Evolutionary conservation across 2,329 filamentous ascomycete genomes (phyloP), one percentile per base, ranked within the genome.

Genomic region (Thermoascus crustaceus): DNA sequence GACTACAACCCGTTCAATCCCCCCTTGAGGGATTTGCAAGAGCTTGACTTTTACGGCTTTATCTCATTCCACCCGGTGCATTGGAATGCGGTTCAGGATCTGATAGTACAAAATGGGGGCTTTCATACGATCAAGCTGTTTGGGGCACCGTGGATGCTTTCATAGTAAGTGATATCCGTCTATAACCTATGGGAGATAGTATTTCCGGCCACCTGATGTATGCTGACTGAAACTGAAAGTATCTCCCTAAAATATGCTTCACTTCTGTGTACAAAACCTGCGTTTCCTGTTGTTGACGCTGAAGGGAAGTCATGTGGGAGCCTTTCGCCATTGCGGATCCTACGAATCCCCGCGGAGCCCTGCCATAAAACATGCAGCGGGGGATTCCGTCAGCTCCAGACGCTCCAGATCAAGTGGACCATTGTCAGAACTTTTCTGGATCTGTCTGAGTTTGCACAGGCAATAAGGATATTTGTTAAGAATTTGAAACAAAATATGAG

Each of bases 151-250:
- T 41, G 24, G 24, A 30, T 34, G 7, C 19, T 41, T 18, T 31
- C 39, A 7, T 38, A 41, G 39, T 38, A 11, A 41, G 39, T 24
- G 16, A n/a, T n/a, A n/a, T n/a, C n/a, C n/a, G n/a, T n/a, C n/a
- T n/a, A n/a, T n/a, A n/a, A n/a, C n/a, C n/a, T n/a, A n/a, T n/a
- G n/a, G n/a, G n/a, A 29, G 13, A 13, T 18, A 9, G 7, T 17
- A 9, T 29, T 13, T 3, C 18, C 13, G n/a, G 10, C 5, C n/a
- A 8, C 5, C 3, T 16, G 14, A 16, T 29, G 11, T 9, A 13
- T 16, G 6, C 8, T 17, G 13, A 10, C 14, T 29, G 14, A 29
- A 5, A 29, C 14, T 29, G n/a, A n/a, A 17, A 42, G 40, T 18
- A 35, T 34, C 3, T 30, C 37, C 9, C 11, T 42, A 7, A 42